A percentile compares a stretch with the other conserved stretches of the same genome.
phyloP scores from a whole-genome alignment of 1,284 basidiomycete genomes.

The Tilletiopsis washingtonensis region DNA sequence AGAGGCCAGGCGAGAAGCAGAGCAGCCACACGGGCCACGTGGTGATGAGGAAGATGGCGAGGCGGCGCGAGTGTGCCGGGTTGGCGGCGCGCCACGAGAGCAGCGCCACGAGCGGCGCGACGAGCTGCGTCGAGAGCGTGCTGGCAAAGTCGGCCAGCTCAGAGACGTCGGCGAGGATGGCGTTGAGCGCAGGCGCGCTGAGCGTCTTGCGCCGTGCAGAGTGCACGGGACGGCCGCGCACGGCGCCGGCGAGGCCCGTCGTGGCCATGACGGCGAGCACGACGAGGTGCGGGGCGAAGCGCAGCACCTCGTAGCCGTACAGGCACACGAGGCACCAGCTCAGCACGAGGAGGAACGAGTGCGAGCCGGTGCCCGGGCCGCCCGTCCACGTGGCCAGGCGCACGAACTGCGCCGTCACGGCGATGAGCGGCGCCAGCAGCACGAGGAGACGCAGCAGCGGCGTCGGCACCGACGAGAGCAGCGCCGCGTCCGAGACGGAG shows the following conservation, averaged over 20 bases:
- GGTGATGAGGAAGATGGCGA: constrained; percentile 32
- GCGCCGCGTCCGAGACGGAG: constrained; percentile 1
- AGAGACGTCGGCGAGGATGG: constrained; percentile 28
- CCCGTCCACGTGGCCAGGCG: constrained; percentile 41
- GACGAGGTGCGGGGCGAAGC: constrained; percentile 39
- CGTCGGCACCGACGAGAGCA: constrained; percentile 1
- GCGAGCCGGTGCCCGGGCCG: constrained; percentile 18
- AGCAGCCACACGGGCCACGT: constrained; percentile 43
- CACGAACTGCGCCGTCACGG: constrained; percentile 6
- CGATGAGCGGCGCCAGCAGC: neutral
- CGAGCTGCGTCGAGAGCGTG: constrained; percentile 15
- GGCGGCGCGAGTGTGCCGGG: constrained; percentile 18
- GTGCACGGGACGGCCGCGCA: constrained; percentile 6
- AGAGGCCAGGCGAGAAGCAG: constrained; percentile 23
- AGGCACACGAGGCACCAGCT: constrained; percentile 32
- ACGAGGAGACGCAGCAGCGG: constrained; percentile 1
- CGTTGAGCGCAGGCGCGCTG: constrained; percentile 34
- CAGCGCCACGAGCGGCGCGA: constrained; percentile 23
- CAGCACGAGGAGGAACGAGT: constrained; percentile 36
- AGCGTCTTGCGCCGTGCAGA: no score
- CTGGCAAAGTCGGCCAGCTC: constrained; percentile 40
- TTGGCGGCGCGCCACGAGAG: constrained; percentile 25
- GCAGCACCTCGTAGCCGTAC: constrained; percentile 39
- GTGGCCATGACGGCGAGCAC: constrained; percentile 27
- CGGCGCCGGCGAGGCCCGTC: constrained; percentile 8